Evolutionary conservation across 2,329 filamentous ascomycete species (phyloP).

Genomic region (Exophiala calicioides): DNA sequence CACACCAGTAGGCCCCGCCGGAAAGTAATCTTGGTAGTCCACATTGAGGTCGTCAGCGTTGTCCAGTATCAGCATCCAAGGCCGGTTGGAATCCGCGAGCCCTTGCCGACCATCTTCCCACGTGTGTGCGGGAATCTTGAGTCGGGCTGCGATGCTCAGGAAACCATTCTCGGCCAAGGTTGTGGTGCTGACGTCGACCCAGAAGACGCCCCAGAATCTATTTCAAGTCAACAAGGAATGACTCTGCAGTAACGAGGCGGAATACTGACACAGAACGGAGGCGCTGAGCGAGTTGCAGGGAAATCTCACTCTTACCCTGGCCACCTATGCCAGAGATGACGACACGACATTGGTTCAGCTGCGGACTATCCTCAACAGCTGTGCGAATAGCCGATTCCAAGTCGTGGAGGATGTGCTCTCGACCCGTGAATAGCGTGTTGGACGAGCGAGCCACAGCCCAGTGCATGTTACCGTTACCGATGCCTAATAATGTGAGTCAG

Average conservation of each 20-base stretch:
- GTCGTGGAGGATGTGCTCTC: constrained; percentile 27
- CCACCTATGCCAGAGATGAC: constrained; percentile 37
- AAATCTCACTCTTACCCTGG: constrained; percentile 38
- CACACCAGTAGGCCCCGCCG: constrained; percentile 10
- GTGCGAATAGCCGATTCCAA: constrained; percentile 15
- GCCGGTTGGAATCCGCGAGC: constrained; percentile 16
- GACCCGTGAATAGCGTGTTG: constrained; percentile 32
- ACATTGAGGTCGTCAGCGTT: constrained; percentile 27
- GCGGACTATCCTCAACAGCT: constrained; percentile 2
- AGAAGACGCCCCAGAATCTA: constrained; percentile 36
- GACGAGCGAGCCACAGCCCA: constrained; percentile 29
- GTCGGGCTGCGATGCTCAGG: constrained; percentile 28
- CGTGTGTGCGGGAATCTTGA: constrained; percentile 23
- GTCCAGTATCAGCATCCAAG: constrained; percentile 28
- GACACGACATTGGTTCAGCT: constrained; percentile 28
- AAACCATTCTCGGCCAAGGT: constrained; percentile 32
- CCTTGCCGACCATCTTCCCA: constrained; percentile 22
- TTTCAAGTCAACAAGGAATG: not conserved
- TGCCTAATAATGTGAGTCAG: no score
- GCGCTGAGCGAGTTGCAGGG: constrained; percentile 32
- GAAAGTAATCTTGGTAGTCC: constrained; percentile 25
- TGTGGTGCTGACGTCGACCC: constrained; percentile 19
- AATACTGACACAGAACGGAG: constrained; percentile 30
- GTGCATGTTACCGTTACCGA: no score
- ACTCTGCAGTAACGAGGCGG: not conserved